phyloP scores from a whole-genome alignment of 768 basidiomycete genomes.

The Gyrodon lividus region DNA sequence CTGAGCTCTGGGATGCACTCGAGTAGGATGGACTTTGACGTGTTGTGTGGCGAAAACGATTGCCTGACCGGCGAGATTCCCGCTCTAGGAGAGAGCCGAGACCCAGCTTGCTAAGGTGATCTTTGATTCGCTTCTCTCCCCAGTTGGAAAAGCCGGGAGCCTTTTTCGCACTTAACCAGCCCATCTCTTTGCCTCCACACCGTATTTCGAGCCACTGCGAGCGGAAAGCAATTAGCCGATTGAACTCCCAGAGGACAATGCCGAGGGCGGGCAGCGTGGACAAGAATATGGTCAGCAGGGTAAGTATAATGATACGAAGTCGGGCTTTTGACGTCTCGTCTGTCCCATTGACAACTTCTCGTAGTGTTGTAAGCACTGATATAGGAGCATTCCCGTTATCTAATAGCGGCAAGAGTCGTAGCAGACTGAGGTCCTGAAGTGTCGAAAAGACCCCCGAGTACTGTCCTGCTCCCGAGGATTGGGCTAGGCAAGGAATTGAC shows the following conservation, averaged over 20 bases:
- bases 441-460: conserved; percentile 64
- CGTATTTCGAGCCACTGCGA: conserved; percentile 59
- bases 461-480: conserved; percentile 41
- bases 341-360: conserved; percentile 36
- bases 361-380: conserved; percentile 25
- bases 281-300: conserved; percentile 59
- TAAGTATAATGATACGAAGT: conserved; percentile 65
- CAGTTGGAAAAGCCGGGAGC: conserved; percentile 70
- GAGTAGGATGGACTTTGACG: conserved; percentile 28
- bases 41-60: conserved; percentile 22
- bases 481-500: conserved; percentile 63
- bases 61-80: conserved; percentile 26
- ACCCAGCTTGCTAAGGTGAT: conserved; percentile 62
- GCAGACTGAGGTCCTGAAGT: conserved; percentile 73
- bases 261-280: conserved; percentile 64
- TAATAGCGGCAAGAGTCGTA: conserved; percentile 66
- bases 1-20: conserved; percentile 19
- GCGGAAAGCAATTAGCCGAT: conserved; percentile 51
- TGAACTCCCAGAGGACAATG: conserved; percentile 65
- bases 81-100: conserved; percentile 57
- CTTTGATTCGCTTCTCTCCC: conserved; percentile 74
- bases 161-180: conserved; percentile 61
- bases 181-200: conserved; percentile 72
- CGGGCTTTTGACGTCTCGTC: conserved; percentile 46
- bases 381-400: conserved; percentile 41